phyloP scores from a whole-genome alignment of 2,329 filamentous ascomycete species.

The Epichloe hybrida region DNA sequence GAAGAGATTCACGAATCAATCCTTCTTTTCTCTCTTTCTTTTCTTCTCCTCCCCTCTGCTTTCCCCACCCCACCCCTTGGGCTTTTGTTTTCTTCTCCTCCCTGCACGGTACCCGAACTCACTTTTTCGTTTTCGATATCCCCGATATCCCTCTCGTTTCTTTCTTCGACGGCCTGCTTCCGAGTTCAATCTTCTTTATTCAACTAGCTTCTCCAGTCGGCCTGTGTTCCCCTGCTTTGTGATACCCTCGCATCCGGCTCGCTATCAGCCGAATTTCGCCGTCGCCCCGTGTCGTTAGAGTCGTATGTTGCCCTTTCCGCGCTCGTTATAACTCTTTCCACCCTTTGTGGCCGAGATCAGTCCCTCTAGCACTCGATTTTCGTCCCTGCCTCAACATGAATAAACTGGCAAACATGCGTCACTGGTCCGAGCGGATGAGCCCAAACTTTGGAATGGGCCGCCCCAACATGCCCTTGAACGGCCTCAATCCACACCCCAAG shows the following conservation, averaged over 20 bases:
- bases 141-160: slow-evolving; percentile 11
- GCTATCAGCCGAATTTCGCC: slow-evolving; percentile 14
- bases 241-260: slow-evolving; percentile 14
- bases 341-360: slow-evolving; percentile 3
- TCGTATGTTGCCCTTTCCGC: slow-evolving; percentile 3
- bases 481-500: slow-evolving; percentile 45
- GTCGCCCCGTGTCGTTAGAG: slow-evolving; percentile 5
- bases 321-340: neutral
- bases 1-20: slow-evolving; percentile 7
- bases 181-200: neutral
- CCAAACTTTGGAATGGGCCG: slow-evolving; percentile 54
- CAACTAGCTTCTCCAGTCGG: neutral
- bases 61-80: neutral
- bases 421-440: slow-evolving; percentile 58
- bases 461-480: slow-evolving; percentile 41
- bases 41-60: slow-evolving; percentile 5
- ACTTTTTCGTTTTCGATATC: slow-evolving; percentile 6
- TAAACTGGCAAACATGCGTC: slow-evolving; percentile 58
- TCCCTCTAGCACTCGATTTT: neutral
- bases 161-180: slow-evolving; percentile 6
- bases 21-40: slow-evolving; percentile 8
- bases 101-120: neutral
- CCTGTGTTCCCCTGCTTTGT: neutral
- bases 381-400: slow-evolving; percentile 40
- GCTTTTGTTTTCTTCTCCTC: slow-evolving; percentile 3